phyloP scores from a whole-genome alignment of 1,139 yeast species.

The Spencermartinsiella ligniputridi region DNA sequence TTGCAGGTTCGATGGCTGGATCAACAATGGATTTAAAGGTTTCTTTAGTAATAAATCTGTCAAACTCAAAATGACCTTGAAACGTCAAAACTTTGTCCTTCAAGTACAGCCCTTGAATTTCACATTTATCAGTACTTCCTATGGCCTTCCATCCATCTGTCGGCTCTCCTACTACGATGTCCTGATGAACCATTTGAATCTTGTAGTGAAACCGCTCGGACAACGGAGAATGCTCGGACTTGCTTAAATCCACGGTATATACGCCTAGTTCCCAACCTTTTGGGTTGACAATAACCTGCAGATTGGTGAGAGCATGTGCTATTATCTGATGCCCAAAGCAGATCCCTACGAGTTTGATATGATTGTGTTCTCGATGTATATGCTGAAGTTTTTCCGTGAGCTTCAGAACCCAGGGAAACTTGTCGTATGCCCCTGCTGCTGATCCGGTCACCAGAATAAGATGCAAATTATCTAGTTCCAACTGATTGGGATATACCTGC shows the following conservation, averaged over 20 bases:
- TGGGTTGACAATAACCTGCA: slow-evolving; percentile 51
- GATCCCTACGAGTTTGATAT: slow-evolving; percentile 42
- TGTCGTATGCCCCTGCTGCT: slow-evolving; percentile 51
- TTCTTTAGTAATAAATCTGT: slow-evolving; percentile 34
- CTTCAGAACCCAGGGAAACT: slow-evolving; percentile 49
- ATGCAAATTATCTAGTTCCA: slow-evolving; percentile 31
- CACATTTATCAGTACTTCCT: slow-evolving; percentile 48
- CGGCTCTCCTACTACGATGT: slow-evolving; percentile 55
- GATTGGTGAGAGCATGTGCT: slow-evolving; percentile 56
- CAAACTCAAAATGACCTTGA: slow-evolving; percentile 90
- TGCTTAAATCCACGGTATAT: slow-evolving; percentile 47
- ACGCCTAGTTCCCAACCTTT: slow-evolving; percentile 75
- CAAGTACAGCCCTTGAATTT: slow-evolving; percentile 59
- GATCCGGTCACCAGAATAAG: slow-evolving; percentile 66
- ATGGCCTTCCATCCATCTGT: slow-evolving; percentile 31
- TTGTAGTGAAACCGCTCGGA: slow-evolving; percentile 36
- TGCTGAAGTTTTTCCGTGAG: slow-evolving; percentile 36
- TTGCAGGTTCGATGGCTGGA: background rate
- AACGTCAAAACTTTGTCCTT: slow-evolving; percentile 52
- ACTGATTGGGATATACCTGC: slow-evolving; percentile 37
- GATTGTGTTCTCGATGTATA: background rate
- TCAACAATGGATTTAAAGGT: slow-evolving; percentile 12
- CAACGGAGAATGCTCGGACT: slow-evolving; percentile 8
- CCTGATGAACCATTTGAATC: slow-evolving; percentile 62
- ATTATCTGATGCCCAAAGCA: slow-evolving; percentile 88